Evolutionary conservation across 352 stramenopile species (phyloP), one percentile per base, ranked within the genome.

Genomic region (Phytophthora megakarya): DNA sequence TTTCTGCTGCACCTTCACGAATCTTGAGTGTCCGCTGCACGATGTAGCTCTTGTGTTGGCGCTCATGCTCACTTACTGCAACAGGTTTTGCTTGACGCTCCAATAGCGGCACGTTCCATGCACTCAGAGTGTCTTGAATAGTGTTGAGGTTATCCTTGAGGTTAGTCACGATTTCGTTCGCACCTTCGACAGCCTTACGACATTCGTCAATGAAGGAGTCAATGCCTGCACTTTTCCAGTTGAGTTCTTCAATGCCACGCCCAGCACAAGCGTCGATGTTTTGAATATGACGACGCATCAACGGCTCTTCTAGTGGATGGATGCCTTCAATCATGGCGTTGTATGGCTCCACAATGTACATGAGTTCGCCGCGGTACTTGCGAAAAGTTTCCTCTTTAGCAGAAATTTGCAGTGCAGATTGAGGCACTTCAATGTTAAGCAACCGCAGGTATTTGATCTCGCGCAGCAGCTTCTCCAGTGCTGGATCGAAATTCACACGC

Each of bases 361-460:
- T 95, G 33, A 99, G 74, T 71, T 98, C 97, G 2, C 92, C 95
- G 12, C 93, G 97, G 82, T 98, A 98, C 69, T 94, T 93, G 48
- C 97, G 91, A 78, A 99, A 99, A 19, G 96, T 97, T 45, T 98
- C 92, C 43, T 96, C 93, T 59, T 97, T 96, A 15, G 95, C 76
- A 23, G 97, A 98, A 63, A 99, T 99, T 66, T 97, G 86, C 10
- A 99, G 72, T 5, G 96, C 97, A 0, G 91, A 97, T 25, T 90
- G 84, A 5, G 97, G 97, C 16, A 99, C 97, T 9, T 95, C 86
- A n/a, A 99, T 92, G 47, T 83, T 93, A 1, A 99, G 76, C 16
- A 98, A 70, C 16, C 97, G 79, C 56, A 99, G 89, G 69, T 99
- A 99, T 66, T 99, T 99, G 52, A 99, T 97, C 78, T 99, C 97